Base-by-base conservation (phyloP, 1,284 basidiomycete species). In the Mycosarcoma mackinlayi region DNA sequence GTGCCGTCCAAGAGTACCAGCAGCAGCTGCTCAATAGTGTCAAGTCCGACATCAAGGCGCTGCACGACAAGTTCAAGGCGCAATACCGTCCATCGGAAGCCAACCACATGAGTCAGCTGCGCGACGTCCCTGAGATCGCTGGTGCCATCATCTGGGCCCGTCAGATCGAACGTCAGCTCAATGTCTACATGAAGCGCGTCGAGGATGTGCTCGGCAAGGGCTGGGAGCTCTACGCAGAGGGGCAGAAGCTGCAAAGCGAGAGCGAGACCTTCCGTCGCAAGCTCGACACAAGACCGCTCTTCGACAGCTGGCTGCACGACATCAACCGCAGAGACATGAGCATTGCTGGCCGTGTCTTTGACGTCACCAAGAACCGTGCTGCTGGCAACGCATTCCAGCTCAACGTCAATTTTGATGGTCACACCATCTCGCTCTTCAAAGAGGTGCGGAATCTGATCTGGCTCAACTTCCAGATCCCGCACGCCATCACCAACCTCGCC, bases 181-280 rank as follows among this genome's bases (percentile, higher is more conserved):
- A 92, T 71, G 90, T 92, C 3, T 98, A 98, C 85, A 98, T 98
- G 94, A 96, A 94, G 84, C 92, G 94, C n/a, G 95, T 98, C 50
- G 94, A 98, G 82, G 95, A 98, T 82, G 96, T 98, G 3, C 89
- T 99, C 11, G 96, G 95, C 9, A 94, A 93, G 83, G 94, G 93
- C 7, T 98, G 95, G 95, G 94, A 97, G 83, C 89, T 94, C 65
- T 98, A 98, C 76, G 93, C 95, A n/a, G 95, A 99, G 77, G 96
- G 96, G 6, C 93, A 97, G 83, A 94, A 94, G 79, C 90, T 99
- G 0, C 92, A 96, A 78, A 90, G 90, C 37, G 95, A 98, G 83
- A 91, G 89, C 53, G 86, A 89, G 6, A 91, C 93, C 0, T 99
- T 99, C 88, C 89, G 92, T 42, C 92, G 92, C 84, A 98, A 98